Evolutionary conservation across 331 rosid species (phyloP), one percentile per base, ranked within the genome.

Genomic region (Malus hybrid): DNA sequence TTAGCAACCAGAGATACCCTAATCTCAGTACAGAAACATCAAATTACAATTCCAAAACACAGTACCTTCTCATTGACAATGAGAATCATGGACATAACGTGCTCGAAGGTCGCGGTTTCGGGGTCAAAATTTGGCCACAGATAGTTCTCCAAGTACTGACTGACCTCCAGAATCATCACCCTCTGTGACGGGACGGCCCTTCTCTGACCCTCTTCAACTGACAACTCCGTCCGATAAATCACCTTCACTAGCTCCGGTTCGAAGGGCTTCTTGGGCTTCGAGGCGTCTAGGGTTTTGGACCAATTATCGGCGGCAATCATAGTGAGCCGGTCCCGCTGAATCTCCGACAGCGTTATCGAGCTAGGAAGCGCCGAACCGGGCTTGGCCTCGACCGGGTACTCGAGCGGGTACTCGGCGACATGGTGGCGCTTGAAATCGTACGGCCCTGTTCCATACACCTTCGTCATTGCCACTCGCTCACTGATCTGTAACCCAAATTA

Each of bases 61-160:
- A 52, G 60, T 78, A 92, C 99, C 97, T 95, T 95, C 53, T 95
- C 99, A 76, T 92, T 95, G 39, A 95, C 85, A 97, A 95, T 92
- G 78, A 92, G 77, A 32, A 95, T 90, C 85, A 92, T 95, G 32
- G 97, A 95, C 96, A 95, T 95, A 9, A 92, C 89, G 29, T 95
- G 99, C 88, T 95, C 97, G 63, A 90, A 95, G 10, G 93, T 81
- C 7, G 99, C 96, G 16, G 84, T 33, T 61, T 76, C 71, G 34
- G 96, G 76, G 24, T 92, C 91, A 63, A 92, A 95, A 87, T 92
- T 87, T 1, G 93, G 97, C 91, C 96, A 95, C 6, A 92, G 73
- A 63, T 89, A 90, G 86, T 95, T 92, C 88, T 92, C 99, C 79
- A 92, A 75, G 42, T 90, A 95, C 92, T 90, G 97, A 71, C 96